Conservation (phyloP, 305 asterid species). For the Fraxinus paxiana region DNA sequence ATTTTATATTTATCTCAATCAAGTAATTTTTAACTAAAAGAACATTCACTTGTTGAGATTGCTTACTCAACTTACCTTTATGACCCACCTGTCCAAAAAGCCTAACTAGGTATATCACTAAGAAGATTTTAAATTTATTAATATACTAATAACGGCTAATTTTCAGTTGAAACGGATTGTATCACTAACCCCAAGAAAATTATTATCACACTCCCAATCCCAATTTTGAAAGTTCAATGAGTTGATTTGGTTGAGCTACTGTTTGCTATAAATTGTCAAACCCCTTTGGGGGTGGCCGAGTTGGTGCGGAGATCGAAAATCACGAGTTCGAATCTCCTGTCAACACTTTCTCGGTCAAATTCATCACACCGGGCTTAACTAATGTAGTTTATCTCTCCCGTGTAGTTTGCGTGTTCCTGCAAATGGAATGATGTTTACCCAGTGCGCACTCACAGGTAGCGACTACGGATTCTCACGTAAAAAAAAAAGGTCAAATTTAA, state of each 20-base stretch:
- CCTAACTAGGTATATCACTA: not conserved
- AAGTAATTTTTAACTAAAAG: not conserved
- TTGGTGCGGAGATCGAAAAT: no score
- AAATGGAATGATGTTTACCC: no score
- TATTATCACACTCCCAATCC: not conserved
- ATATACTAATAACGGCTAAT: not conserved
- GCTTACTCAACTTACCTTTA: not conserved
- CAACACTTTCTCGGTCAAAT: no score
- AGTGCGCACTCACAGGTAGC: no score
- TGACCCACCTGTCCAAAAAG: not conserved
- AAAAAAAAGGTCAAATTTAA: not conserved
- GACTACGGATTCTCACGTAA: no score
- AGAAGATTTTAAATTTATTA: not conserved
- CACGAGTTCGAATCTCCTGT: no score
- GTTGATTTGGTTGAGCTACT: not conserved
- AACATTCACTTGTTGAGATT: not conserved
- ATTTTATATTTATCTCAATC: not conserved
- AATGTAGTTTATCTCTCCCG: no score
- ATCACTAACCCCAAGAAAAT: not conserved
- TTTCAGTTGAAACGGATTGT: not conserved
- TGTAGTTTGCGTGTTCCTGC: no score
- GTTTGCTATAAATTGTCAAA: not conserved
- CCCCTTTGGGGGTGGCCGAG: no score
- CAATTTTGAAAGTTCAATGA: not conserved
- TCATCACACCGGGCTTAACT: no score